Evolutionary conservation across 2,329 filamentous ascomycete genomes (phyloP).

Genomic region (Neofusicoccum laricinum): DNA sequence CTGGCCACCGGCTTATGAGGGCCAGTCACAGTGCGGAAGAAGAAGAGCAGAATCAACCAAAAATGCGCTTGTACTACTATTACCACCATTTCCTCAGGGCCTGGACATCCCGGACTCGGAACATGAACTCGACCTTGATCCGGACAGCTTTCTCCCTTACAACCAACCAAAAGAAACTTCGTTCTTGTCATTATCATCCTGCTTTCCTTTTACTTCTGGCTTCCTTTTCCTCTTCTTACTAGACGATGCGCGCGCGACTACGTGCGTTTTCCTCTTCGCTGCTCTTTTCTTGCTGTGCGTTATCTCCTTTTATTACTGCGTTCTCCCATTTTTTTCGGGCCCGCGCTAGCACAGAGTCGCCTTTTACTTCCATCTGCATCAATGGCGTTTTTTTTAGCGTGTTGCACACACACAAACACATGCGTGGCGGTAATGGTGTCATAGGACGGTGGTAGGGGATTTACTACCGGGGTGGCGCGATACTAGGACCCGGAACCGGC

Average conservation of each 20-base stretch:
- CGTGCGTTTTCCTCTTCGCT: not conserved
- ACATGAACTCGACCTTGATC: not conserved
- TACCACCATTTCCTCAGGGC: not conserved
- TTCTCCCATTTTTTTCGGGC: too few relatives aligned
- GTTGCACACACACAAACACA: too few relatives aligned
- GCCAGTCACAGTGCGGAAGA: not conserved
- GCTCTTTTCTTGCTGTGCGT: not conserved
- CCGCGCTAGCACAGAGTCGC: too few relatives aligned
- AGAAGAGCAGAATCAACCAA: not conserved
- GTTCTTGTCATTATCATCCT: not conserved
- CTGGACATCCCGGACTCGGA: not conserved
- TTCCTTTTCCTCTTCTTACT: not conserved
- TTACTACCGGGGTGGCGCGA: too few relatives aligned
- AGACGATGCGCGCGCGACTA: not conserved
- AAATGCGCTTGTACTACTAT: not conserved
- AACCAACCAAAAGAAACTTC: not conserved
- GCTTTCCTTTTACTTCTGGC: not conserved
- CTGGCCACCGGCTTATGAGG: slow-evolving; percentile 11
- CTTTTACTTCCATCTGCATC: too few relatives aligned
- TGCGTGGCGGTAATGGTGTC: too few relatives aligned
- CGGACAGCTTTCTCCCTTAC: not conserved
- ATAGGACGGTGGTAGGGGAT: too few relatives aligned
- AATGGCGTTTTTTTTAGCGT: too few relatives aligned
- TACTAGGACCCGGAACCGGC: too few relatives aligned
- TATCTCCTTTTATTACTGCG: not conserved